A percentile compares a stretch with the other conserved stretches of the same genome.
Conservation (phyloP, 228 moss, liverwort and hornwort genomes). For the Sphagnum fallax region DNA sequence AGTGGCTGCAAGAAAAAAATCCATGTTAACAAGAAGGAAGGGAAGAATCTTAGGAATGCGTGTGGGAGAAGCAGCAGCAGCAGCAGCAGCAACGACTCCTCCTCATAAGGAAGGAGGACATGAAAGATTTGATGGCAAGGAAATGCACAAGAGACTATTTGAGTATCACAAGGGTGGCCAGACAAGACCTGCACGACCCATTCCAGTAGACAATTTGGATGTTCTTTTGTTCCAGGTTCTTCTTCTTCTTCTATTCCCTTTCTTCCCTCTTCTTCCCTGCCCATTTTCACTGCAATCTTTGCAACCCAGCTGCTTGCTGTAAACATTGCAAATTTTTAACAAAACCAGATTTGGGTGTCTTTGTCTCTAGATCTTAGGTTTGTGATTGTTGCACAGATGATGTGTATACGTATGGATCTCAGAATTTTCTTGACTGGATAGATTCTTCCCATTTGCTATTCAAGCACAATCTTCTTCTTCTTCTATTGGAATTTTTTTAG, state of each 20-base stretch:
- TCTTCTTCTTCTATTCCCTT: not conserved
- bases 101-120: conserved; percentile 7
- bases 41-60: too few species aligned
- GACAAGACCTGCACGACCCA: conserved; percentile 23
- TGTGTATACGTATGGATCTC: not conserved
- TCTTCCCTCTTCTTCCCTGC: not conserved
- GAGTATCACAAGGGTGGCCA: conserved; percentile 26
- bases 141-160: conserved; percentile 29
- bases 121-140: conserved; percentile 35
- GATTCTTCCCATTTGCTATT: too few species aligned
- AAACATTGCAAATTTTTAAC: not conserved
- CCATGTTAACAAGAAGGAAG: too few species aligned
- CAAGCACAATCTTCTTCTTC: too few species aligned
- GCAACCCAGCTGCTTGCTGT: not conserved
- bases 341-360: not conserved
- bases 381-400: not conserved
- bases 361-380: not conserved
- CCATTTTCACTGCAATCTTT: not conserved
- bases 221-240: conserved; percentile 33
- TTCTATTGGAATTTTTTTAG: too few species aligned
- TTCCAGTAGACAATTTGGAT: conserved; percentile 4
- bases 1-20: too few species aligned
- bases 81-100: too few species aligned
- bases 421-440: not conserved
- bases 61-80: too few species aligned